Percentiles rank a stretch among this genome's conserved stretches.
Evolutionary conservation across 257 asterid genomes (phyloP).

Genomic region (Solanum megistacrolobum): DNA sequence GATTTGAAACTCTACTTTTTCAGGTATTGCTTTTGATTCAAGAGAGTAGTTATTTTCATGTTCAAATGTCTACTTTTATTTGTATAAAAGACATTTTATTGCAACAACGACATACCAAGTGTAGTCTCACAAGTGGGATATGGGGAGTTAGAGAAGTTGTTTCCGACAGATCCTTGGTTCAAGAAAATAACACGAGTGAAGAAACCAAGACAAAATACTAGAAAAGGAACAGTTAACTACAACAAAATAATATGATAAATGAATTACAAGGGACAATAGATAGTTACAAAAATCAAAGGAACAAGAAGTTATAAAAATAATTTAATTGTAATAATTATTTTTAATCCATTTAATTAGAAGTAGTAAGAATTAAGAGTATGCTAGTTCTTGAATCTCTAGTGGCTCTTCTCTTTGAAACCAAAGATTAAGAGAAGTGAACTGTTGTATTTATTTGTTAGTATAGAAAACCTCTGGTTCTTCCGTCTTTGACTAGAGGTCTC

Average conservation of each 20-base stretch:
- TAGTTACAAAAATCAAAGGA: too few relatives aligned
- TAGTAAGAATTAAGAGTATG: not conserved
- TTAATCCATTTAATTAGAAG: not conserved
- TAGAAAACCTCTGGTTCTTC: not conserved
- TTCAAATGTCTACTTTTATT: not conserved
- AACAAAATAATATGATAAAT: too few relatives aligned
- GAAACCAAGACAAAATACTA: too few relatives aligned
- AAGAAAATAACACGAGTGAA: too few relatives aligned
- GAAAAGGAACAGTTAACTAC: too few relatives aligned
- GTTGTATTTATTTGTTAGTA: not conserved
- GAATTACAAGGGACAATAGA: too few relatives aligned
- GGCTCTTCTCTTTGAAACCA: not conserved
- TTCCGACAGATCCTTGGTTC: too few relatives aligned
- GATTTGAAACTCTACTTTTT: conserved; percentile 78
- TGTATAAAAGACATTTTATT: not conserved
- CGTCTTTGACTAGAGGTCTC: not conserved
- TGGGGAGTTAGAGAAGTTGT: too few relatives aligned
- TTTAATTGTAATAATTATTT: not conserved
- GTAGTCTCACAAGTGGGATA: too few relatives aligned
- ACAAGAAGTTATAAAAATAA: too few relatives aligned
- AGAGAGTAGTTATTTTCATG: not conserved
- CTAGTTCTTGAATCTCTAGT: not conserved
- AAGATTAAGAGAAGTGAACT: not conserved
- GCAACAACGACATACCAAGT: not conserved
- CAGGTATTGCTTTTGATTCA: conserved; percentile 36